Conservation (phyloP, 2,329 filamentous ascomycete genomes). For the Ophiognomonia clavigignenti-juglandacearum region DNA sequence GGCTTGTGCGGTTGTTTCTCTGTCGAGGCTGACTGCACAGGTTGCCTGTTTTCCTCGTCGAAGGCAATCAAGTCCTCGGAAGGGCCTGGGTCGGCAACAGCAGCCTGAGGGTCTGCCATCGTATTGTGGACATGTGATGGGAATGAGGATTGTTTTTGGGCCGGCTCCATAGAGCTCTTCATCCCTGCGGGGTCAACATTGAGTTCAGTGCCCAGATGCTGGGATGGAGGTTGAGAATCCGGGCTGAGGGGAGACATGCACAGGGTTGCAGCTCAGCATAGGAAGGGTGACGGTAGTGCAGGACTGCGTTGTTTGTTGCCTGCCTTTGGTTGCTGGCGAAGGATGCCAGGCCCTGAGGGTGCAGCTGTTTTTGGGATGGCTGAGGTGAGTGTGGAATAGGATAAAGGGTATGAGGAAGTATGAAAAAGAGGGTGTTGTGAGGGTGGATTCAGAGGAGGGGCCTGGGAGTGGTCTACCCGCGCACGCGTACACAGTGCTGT, state of each 20-base stretch:
- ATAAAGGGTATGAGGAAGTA: neutral
- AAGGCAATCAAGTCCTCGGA: conserved; percentile 12
- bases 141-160: conserved; percentile 6
- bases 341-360: neutral
- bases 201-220: conserved; percentile 10
- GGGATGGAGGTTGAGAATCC: conserved; percentile 6
- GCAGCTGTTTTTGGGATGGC: neutral
- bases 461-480: neutral
- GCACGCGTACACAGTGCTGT: too few relatives aligned
- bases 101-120: conserved; percentile 2
- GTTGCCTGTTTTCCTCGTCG: neutral
- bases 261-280: neutral
- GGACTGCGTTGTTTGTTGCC: neutral
- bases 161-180: conserved; percentile 16
- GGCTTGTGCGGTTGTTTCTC: neutral
- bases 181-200: conserved; percentile 7
- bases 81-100: conserved; percentile 1
- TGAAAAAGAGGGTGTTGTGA: too few relatives aligned
- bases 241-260: conserved; percentile 16
- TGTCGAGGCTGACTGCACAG: neutral
- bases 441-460: neutral
- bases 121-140: conserved; percentile 5
- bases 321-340: neutral
- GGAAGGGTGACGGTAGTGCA: neutral
- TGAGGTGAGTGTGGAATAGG: neutral